Evolutionary conservation across 306 rosid species (phyloP).

Genomic region (cucumber (Cucumis sativus)): DNA sequence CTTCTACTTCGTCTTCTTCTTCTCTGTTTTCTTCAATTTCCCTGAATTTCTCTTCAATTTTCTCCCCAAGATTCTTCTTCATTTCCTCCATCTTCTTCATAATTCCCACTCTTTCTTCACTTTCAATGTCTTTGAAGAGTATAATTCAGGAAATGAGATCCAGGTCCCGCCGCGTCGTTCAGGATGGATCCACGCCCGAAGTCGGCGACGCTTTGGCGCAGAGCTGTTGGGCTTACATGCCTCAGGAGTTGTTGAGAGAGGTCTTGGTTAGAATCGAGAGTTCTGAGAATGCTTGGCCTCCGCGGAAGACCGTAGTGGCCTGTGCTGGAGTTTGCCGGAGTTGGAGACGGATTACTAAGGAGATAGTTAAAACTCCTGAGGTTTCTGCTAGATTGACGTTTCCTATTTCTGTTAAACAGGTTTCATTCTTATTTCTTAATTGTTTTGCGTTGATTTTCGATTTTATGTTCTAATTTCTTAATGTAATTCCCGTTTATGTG

Average conservation of each 20-base stretch:
- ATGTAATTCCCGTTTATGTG: not conserved
- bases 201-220: constrained; percentile 55
- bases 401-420: constrained; percentile 90
- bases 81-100: not conserved
- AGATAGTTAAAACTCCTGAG: constrained; percentile 68
- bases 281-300: constrained; percentile 78
- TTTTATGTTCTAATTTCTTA: not conserved
- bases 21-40: not conserved
- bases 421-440: not conserved
- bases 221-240: constrained; percentile 97
- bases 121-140: constrained; percentile 60
- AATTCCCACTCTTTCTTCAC: not conserved
- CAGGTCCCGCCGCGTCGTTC: constrained; percentile 60
- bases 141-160: constrained; percentile 67
- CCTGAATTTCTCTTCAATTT: not conserved
- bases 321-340: constrained; percentile 92
- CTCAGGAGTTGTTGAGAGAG: constrained; percentile 82
- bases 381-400: constrained; percentile 70
- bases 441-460: not conserved
- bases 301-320: constrained; percentile 55
- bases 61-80: not conserved
- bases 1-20: not conserved
- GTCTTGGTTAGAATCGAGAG: constrained; percentile 75
- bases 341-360: constrained; percentile 82
- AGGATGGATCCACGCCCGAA: constrained; percentile 20